A percentile compares a stretch with the other conserved stretches of the same genome.
Conservation (phyloP, 306 rosid genomes). For the Trifolium subterraneum region DNA sequence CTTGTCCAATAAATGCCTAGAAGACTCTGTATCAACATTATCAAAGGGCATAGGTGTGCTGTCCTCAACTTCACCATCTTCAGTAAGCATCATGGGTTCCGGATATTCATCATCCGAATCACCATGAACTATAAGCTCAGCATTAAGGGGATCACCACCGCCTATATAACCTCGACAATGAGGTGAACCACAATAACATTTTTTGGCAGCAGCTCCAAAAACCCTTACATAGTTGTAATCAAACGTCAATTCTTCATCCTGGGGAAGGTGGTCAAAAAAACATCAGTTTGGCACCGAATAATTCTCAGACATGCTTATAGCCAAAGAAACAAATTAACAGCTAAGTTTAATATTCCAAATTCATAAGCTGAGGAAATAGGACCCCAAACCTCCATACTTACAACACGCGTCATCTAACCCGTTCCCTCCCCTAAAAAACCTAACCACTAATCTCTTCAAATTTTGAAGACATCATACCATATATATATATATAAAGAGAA, state of each 20-base stretch:
- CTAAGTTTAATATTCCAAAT: conserved; percentile 37
- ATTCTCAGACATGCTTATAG: conserved; percentile 28
- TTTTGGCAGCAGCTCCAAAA: conserved; percentile 99
- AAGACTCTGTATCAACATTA: conserved; percentile 42
- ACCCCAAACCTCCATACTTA: conserved; percentile 31
- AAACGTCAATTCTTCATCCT: conserved; percentile 99
- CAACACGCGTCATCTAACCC: conserved; percentile 1
- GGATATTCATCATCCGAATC: conserved; percentile 98
- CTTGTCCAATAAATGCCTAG: conserved; percentile 42
- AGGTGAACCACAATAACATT: conserved; percentile 83
- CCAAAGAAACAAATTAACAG: conserved; percentile 36
- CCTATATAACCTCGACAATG: conserved; percentile 89
- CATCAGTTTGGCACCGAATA: conserved; percentile 33
- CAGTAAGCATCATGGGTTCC: conserved; percentile 74
- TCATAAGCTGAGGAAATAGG: conserved; percentile 19
- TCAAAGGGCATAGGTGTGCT: conserved; percentile 39
- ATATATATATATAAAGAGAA: neutral
- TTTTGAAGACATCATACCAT: conserved; percentile 10
- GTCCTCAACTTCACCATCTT: conserved; percentile 53
- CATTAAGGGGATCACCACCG: conserved; percentile 83
- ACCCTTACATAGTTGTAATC: conserved; percentile 99
- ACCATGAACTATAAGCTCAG: conserved; percentile 75
- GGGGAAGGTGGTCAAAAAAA: conserved; percentile 42
- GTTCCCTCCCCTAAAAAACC: too few species aligned
- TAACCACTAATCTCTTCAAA: neutral